Evolutionary conservation across 306 rosid species (phyloP), one percentile per base, ranked within the genome.

Genomic region (Ziziphus jujuba): DNA sequence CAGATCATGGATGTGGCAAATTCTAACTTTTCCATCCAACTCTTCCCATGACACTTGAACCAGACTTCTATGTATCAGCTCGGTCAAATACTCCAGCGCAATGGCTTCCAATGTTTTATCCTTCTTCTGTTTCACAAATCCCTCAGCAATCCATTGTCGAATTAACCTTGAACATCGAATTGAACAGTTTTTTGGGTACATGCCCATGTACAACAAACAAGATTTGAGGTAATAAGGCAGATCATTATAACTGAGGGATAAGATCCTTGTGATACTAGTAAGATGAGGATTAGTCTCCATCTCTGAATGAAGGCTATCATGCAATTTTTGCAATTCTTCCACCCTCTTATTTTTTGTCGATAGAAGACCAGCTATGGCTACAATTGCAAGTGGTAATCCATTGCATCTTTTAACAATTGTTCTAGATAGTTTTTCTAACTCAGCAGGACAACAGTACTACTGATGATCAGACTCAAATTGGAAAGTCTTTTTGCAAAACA

Each of bases 91-190:
- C 49, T 68, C 72, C 33, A 67, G 62, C 3, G 75, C 78, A 28
- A 73, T 60, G 9, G 72, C 68, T 57, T 78, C 82, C 47, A 50
- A 21, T 11, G 64, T 20, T 50, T 50, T 78, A 28, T 20, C 33
- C 47, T 50, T 61, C 11, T 48, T 70, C 6, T 21, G 0, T 48
- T 22, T 56, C 11, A 73, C 56, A 54, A 78, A 68, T 7, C 75
- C 82, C 66, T 72, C 82, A 58, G 79, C 82, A 44, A 73, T 73
- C 82, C 82, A 78, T 50, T 72, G 75, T 20, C 68, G 16, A 0
- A 57, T 56, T 50, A 78, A 66, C 40, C 75, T 73, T 48, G 33
- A 23, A 12, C 71, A 54, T 0, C 50, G 59, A 47, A 73, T 68
- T 8, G 28, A 12, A 71, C 68, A 68, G 63, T 73, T 78, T 52